A percentile compares a stretch with the other conserved stretches of the same genome.
Conservation (phyloP, 306 rosid genomes). For the Cucumis melo region DNA sequence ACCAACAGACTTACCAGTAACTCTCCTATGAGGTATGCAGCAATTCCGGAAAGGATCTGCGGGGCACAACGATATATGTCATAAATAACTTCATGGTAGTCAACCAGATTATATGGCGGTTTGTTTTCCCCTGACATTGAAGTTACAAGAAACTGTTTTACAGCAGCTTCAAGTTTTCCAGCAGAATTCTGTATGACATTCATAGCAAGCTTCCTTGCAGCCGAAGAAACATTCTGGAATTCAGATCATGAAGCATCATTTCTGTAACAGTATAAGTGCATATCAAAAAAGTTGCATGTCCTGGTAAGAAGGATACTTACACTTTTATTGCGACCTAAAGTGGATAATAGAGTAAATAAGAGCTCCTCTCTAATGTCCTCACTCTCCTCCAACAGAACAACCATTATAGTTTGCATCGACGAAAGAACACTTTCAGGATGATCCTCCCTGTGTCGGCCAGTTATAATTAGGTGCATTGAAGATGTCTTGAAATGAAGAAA, state of each 20-base stretch:
- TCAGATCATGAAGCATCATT: conserved; percentile 8
- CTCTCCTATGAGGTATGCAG: conserved; percentile 85
- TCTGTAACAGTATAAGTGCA: not conserved
- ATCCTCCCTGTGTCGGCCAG: conserved; percentile 58
- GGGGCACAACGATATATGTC: conserved; percentile 91
- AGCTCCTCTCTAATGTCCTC: conserved; percentile 77
- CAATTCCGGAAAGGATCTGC: conserved; percentile 65
- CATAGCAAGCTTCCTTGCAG: conserved; percentile 98
- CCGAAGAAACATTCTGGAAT: conserved; percentile 64
- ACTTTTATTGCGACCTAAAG: conserved; percentile 61
- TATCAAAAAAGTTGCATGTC: conserved; percentile 5
- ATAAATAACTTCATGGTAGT: conserved; percentile 72
- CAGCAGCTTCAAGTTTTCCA: conserved; percentile 80
- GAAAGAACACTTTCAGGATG: conserved; percentile 87
- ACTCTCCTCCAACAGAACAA: conserved; percentile 87
- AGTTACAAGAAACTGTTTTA: conserved; percentile 72
- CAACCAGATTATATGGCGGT: conserved; percentile 39
- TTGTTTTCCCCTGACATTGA: conserved; percentile 78
- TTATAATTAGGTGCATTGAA: conserved; percentile 1
- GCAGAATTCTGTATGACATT: conserved; percentile 72
- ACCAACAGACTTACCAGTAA: conserved; percentile 53
- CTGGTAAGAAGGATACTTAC: conserved; percentile 36
- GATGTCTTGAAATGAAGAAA: not conserved
- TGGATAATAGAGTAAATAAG: conserved; percentile 48
- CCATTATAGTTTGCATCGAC: conserved; percentile 92